Evolutionary conservation across 148 eudicot genomes (phyloP), one percentile per base, ranked within the genome.

Genomic region (Vaccinium darrowii): DNA sequence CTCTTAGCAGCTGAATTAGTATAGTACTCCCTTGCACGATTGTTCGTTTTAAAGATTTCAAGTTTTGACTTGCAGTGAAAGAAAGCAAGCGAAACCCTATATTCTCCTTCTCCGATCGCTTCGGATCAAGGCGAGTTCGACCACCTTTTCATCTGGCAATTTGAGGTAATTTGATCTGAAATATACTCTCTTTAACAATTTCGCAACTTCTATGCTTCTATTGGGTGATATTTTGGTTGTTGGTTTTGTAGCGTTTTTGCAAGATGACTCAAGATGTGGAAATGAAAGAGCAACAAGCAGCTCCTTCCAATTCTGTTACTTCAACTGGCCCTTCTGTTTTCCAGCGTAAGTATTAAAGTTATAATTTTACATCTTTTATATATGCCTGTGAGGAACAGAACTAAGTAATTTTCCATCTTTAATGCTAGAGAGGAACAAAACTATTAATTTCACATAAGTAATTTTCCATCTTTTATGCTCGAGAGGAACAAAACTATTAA

Each of bases 211-310:
- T 30, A 15, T 18, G 52, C 51, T 15, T 14, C 56, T 12, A 2
- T 54, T 36, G 33, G 54, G 83, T 18, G 80, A 27, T 73, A 5
- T 43, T 72, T 74, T 43, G 47, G 47, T 36, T 74, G 79, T 56
- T 50, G 21, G 7, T 54, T 54, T 53, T 10, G 47, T 25, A 60
- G 73, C 7, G 18, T 58, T 84, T 84, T 50, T 25, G 75, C 56
- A 90, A 88, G 71, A 93, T 93, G 98, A 90, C 98, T 86, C 92
- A 93, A 90, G 94, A 94, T 88, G 94, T 94, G 90, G 98, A 94
- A 84, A 94, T 94, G 98, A 94, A 92, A 72, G 97, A 94, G 65
- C 92, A 89, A 79, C 92, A 89, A 79, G 89, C 89, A 50, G 92
- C 91, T 71, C 92, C 88, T 60, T 92, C 98, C 57, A 90, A 92